Evolutionary conservation across 1,139 yeast species (phyloP).

Genomic region (Geotrichum histeridarum): DNA sequence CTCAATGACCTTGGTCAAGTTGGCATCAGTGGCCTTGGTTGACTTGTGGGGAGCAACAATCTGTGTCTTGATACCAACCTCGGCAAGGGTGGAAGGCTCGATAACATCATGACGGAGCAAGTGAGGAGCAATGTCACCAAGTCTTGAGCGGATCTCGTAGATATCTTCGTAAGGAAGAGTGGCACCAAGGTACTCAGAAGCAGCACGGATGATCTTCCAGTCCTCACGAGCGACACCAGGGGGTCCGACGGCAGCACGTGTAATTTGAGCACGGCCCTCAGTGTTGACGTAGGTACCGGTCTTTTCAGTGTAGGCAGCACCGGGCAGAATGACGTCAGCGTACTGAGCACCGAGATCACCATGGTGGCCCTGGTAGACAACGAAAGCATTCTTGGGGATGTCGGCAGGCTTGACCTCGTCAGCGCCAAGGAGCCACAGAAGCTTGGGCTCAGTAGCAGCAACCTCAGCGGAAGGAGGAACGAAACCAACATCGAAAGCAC

Average conservation of each 20-base stretch:
- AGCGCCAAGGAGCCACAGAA: slow-evolving; percentile 77
- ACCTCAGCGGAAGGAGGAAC: slow-evolving; percentile 49
- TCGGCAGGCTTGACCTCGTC: slow-evolving; percentile 69
- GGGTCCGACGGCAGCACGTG: slow-evolving; percentile 86
- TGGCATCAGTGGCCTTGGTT: slow-evolving; percentile 45
- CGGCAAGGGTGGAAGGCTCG: slow-evolving; percentile 58
- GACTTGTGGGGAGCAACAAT: slow-evolving; percentile 39
- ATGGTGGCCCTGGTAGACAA: slow-evolving; percentile 87
- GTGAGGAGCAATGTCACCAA: slow-evolving; percentile 78
- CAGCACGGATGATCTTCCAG: slow-evolving; percentile 84
- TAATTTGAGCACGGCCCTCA: slow-evolving; percentile 81
- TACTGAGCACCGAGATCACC: slow-evolving; percentile 86
- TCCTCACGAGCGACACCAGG: slow-evolving; percentile 92
- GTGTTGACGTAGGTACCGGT: slow-evolving; percentile 85
- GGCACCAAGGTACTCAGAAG: slow-evolving; percentile 68
- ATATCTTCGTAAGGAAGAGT: slow-evolving; percentile 75
- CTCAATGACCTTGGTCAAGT: slow-evolving; percentile 58
- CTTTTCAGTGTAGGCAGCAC: slow-evolving; percentile 86
- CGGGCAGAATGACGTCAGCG: slow-evolving; percentile 85
- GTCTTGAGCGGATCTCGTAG: slow-evolving; percentile 62
- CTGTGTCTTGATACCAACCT: slow-evolving; percentile 53
- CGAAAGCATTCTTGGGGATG: slow-evolving; percentile 81
- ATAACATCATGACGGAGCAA: slow-evolving; percentile 69
- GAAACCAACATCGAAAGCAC: slow-evolving; percentile 83
- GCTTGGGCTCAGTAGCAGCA: slow-evolving; percentile 57